A percentile compares a stretch with the other conserved stretches of the same genome.
Conservation (phyloP, 1,284 basidiomycete species). For the Athelia sp. region DNA sequence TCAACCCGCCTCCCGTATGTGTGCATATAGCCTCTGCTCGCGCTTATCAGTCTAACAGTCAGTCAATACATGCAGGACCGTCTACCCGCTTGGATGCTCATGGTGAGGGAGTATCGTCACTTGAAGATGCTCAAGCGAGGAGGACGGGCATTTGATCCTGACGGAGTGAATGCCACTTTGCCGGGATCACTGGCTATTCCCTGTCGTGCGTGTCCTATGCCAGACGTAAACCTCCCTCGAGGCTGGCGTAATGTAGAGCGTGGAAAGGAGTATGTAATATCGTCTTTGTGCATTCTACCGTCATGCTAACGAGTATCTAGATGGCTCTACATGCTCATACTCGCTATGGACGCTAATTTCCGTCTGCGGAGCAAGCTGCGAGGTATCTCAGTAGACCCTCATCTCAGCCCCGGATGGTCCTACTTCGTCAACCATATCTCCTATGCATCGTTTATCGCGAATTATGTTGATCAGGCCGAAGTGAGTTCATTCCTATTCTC, state of each 20-base stretch:
- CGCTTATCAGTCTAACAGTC: not conserved
- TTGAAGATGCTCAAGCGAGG: constrained; percentile 13
- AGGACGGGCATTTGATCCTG: constrained; percentile 8
- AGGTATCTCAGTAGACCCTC: not conserved
- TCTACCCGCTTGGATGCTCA: not conserved
- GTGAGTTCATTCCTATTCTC: constrained; percentile 1
- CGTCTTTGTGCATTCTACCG: not conserved
- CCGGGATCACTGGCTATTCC: constrained; percentile 10
- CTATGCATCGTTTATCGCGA: not conserved
- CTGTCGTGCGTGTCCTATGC: constrained; percentile 16
- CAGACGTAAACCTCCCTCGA: constrained; percentile 11
- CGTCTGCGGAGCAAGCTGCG: constrained; percentile 6
- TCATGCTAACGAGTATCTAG: not conserved
- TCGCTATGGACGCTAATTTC: not conserved
- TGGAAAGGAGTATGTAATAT: not conserved
- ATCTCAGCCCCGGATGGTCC: not conserved
- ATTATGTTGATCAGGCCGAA: not conserved
- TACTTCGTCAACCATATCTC: not conserved
- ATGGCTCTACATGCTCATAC: not conserved
- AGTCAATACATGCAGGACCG: constrained; percentile 3
- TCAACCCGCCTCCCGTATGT: not conserved
- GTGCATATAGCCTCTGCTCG: not conserved
- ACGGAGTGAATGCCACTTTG: constrained; percentile 7
- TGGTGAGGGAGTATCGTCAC: constrained; percentile 12
- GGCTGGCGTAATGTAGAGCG: constrained; percentile 7